These are phyloP conservation scores for Penicillium sp. DNA, from an alignment of 2,329 filamentous ascomycete species.

Conservation along the genomic window DNA sequence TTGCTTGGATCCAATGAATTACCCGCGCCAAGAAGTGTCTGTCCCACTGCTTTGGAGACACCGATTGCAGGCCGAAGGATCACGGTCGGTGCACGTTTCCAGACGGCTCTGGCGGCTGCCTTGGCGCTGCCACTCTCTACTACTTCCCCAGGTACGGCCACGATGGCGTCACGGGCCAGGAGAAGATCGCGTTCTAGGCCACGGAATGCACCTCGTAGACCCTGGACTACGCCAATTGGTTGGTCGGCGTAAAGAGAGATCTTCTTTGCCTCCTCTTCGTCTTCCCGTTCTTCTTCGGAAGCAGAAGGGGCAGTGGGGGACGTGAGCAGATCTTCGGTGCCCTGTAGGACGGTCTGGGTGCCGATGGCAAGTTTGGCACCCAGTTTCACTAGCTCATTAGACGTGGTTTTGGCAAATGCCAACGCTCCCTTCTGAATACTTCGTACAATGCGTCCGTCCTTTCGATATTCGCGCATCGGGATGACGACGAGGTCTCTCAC, in stretches of 20 bases:
- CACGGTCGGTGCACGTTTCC: slow-evolving; percentile 84
- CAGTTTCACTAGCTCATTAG: slow-evolving; percentile 88
- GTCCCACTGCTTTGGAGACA: slow-evolving; percentile 81
- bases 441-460: slow-evolving; percentile 87
- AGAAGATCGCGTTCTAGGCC: slow-evolving; percentile 85
- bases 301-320: slow-evolving; percentile 35
- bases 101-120: slow-evolving; percentile 75
- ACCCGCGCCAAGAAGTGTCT: slow-evolving; percentile 86
- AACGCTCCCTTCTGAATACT: slow-evolving; percentile 88
- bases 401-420: slow-evolving; percentile 89
- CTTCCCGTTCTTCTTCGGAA: slow-evolving; percentile 61
- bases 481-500: slow-evolving; percentile 84
- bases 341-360: slow-evolving; percentile 88
- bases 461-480: slow-evolving; percentile 87
- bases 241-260: slow-evolving; percentile 94
- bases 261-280: slow-evolving; percentile 70
- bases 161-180: slow-evolving; percentile 83
- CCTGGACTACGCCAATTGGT: slow-evolving; percentile 83
- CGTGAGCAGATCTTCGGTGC: slow-evolving; percentile 75
- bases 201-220: slow-evolving; percentile 76
- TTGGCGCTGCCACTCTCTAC: slow-evolving; percentile 81
- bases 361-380: slow-evolving; percentile 93
- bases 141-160: slow-evolving; percentile 88
- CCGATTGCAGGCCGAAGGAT: slow-evolving; percentile 89
- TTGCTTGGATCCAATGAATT: slow-evolving; percentile 87